A percentile compares a stretch with the other conserved stretches of the same genome.
Conservation (phyloP, 768 basidiomycete genomes). For the Clitopilus hobsonii region DNA sequence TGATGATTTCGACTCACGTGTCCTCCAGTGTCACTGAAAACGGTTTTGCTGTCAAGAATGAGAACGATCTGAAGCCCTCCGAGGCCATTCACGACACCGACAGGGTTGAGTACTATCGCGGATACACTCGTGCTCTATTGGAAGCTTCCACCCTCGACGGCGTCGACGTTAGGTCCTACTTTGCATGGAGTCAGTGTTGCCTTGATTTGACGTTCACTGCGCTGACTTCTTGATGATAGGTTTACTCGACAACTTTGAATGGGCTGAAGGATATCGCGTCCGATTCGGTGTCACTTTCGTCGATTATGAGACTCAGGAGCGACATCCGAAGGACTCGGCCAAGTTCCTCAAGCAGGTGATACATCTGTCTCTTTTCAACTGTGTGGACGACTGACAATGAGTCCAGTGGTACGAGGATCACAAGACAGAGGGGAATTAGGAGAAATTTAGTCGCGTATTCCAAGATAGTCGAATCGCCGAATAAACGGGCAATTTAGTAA, state of each 20-base stretch:
- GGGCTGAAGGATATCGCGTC: constrained; percentile 64
- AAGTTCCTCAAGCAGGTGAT: constrained; percentile 39
- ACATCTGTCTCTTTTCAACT: neutral
- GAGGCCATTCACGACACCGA: constrained; percentile 52
- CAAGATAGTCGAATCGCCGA: too few species aligned
- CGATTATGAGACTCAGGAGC: constrained; percentile 58
- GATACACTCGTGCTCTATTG: constrained; percentile 46
- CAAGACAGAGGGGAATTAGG: too few species aligned
- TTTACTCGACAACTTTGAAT: constrained; percentile 68
- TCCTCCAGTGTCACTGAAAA: constrained; percentile 58
- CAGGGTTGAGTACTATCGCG: constrained; percentile 60
- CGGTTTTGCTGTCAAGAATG: constrained; percentile 62
- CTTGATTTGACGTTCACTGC: neutral
- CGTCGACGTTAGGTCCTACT: constrained; percentile 55
- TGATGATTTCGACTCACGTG: neutral
- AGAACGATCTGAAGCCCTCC: constrained; percentile 38
- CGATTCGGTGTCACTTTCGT: constrained; percentile 71
- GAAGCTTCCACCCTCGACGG: constrained; percentile 52
- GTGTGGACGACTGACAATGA: neutral
- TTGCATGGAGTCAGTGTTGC: constrained; percentile 55
- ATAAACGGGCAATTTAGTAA: too few species aligned
- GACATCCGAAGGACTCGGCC: constrained; percentile 59
- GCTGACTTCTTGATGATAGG: constrained; percentile 25
- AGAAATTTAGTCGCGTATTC: too few species aligned
- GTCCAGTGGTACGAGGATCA: constrained; percentile 13